Conservation (phyloP, 2,329 filamentous ascomycete species). For the Fusarium pseudograminearum region DNA sequence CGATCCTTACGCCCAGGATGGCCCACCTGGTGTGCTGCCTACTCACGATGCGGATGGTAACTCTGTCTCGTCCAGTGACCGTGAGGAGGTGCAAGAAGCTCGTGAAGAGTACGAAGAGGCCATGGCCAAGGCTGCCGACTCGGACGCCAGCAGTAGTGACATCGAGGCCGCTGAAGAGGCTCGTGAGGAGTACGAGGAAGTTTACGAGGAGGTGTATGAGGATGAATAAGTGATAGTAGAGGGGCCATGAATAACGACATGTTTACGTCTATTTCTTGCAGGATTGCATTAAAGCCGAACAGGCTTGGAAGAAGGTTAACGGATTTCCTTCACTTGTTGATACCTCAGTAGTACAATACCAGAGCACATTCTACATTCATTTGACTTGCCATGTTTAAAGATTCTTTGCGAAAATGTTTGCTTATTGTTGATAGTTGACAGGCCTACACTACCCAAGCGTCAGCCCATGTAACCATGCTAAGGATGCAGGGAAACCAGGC, state of each 20-base stretch:
- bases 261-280: slow-evolving; percentile 36
- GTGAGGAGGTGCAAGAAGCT: slow-evolving; percentile 57
- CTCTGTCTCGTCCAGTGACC: slow-evolving; percentile 58
- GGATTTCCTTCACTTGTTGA: slow-evolving; percentile 35
- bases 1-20: slow-evolving; percentile 26
- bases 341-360: slow-evolving; percentile 36
- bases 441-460: not conserved
- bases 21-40: slow-evolving; percentile 54
- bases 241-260: slow-evolving; percentile 41
- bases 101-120: slow-evolving; percentile 60
- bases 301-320: slow-evolving; percentile 26
- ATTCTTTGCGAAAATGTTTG: not conserved
- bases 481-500: slow-evolving; percentile 11
- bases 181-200: slow-evolving; percentile 61
- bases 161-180: slow-evolving; percentile 65
- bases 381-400: slow-evolving; percentile 5
- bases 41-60: slow-evolving; percentile 56
- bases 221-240: slow-evolving; percentile 38
- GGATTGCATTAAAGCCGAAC: slow-evolving; percentile 27
- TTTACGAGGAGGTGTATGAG: slow-evolving; percentile 47
- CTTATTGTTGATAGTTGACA: too few relatives aligned
- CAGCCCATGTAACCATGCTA: slow-evolving; percentile 7
- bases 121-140: slow-evolving; percentile 54
- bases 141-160: slow-evolving; percentile 64
- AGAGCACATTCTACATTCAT: slow-evolving; percentile 18